Base-by-base conservation (phyloP, 2,329 filamentous ascomycete genomes). In the Aspergillus sp. region DNA sequence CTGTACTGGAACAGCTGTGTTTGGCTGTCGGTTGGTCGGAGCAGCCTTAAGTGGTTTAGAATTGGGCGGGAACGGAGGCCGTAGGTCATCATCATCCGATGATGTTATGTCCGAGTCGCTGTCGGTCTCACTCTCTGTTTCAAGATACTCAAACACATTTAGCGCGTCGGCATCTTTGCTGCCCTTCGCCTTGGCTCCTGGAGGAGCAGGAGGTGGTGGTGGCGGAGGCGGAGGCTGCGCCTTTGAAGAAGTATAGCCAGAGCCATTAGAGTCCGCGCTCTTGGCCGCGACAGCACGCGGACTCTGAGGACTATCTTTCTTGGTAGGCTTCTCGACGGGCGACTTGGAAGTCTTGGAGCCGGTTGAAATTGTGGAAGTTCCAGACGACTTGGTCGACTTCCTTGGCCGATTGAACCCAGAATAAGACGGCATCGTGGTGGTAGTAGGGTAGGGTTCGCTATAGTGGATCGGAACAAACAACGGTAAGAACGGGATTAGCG, bases 101-200 rank as follows among this genome's bases (percentile, higher is more conserved):
- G 60, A 66, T 3, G 63, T 65, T 22, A 62, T 55, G 1, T 65
- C 65, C 17, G 64, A 62, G 26, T 60, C 63, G 30, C 57, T 62
- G 39, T 62, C 61, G 5, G 65, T 63, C 7, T 63, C 62, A 15
- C 63, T 53, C 12, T 61, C 64, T 12, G 70, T 62, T 18, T 76
- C 72, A 6, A 77, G 64, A 45, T 72, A 77, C 44, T 76, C 68
- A 61, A 77, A 77, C 8, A 77, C 74, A 62, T 76, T 70, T 4
- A 73, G 73, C 13, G 63, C 48, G 39, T 62, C 66, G 38, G 61
- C 64, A 24, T 64, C 48, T 4, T 63, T 36, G 20, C 60, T 32
- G 30, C 59, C 65, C 22, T 54, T 50, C 5, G 62, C 20, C 42
- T 65, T 67, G 17, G 42, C 38, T 32, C 58, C 26, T 30, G 34